These are phyloP conservation scores for Coniella vitis DNA, from an alignment of 2,329 filamentous ascomycete genomes.

Conservation along the genomic window DNA sequence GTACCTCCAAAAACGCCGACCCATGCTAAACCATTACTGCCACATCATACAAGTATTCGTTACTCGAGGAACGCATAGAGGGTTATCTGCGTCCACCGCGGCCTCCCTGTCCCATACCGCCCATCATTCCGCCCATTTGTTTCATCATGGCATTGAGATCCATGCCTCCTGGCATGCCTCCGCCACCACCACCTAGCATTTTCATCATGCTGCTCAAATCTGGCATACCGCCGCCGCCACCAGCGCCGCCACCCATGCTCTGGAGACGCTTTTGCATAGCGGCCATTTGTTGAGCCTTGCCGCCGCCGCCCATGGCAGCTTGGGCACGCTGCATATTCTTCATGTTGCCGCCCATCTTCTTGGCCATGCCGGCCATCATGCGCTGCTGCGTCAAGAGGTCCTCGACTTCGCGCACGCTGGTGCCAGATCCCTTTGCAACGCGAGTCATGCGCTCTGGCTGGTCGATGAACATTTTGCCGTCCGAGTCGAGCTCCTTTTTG, in stretches of 20 bases:
- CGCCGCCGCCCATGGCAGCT: constrained; percentile 81
- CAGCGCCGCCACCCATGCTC: constrained; percentile 75
- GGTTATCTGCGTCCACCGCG: constrained; percentile 11
- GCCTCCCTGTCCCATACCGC: constrained; percentile 18
- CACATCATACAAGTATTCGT: neutral
- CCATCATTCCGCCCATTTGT: constrained; percentile 48
- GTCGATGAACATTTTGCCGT: constrained; percentile 89
- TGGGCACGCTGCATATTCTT: constrained; percentile 96
- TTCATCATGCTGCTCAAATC: constrained; percentile 86
- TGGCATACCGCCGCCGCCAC: constrained; percentile 61
- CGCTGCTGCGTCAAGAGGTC: constrained; percentile 95
- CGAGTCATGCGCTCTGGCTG: constrained; percentile 90
- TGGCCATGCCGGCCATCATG: constrained; percentile 99
- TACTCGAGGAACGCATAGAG: neutral
- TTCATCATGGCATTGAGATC: constrained; percentile 16
- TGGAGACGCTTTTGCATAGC: constrained; percentile 96
- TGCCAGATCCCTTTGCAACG: constrained; percentile 83
- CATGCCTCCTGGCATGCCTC: constrained; percentile 64
- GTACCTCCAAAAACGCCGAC: constrained; percentile 1
- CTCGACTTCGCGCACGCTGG: constrained; percentile 86
- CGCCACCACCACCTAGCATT: constrained; percentile 74
- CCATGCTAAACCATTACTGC: constrained; percentile 1
- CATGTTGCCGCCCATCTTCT: constrained; percentile 97
- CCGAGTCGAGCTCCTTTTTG: constrained; percentile 86
- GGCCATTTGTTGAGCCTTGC: constrained; percentile 88